Evolutionary conservation across 805 yeast genomes (phyloP).

Genomic region (Schwanniomyces yamadae): DNA sequence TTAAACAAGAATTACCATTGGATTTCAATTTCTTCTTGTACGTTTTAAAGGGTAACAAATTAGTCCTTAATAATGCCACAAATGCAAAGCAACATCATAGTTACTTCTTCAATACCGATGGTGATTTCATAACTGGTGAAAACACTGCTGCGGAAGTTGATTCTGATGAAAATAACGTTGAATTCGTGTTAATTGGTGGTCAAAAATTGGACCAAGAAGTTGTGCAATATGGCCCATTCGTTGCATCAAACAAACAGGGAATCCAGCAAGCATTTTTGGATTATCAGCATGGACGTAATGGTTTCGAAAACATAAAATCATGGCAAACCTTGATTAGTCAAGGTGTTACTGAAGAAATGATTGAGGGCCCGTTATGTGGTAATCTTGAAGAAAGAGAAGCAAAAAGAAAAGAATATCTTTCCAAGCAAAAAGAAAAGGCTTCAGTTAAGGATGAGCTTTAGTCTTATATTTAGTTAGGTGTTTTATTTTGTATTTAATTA

Average conservation of each 20-base stretch:
- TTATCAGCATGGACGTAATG: constrained; percentile 66
- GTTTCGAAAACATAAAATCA: constrained; percentile 63
- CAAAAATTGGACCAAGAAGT: constrained; percentile 68
- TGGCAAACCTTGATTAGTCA: constrained; percentile 54
- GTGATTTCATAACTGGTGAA: constrained; percentile 56
- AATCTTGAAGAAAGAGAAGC: constrained; percentile 28
- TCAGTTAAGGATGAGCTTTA: constrained; percentile 15
- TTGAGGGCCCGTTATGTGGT: constrained; percentile 38
- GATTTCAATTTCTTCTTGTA: constrained; percentile 72
- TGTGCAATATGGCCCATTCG: constrained; percentile 91
- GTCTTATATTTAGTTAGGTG: too few relatives aligned
- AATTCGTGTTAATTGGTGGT: constrained; percentile 77
- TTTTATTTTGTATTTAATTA: too few relatives aligned
- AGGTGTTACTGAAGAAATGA: constrained; percentile 44
- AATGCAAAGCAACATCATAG: constrained; percentile 46
- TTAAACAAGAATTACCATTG: constrained; percentile 56
- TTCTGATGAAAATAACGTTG: constrained; percentile 42
- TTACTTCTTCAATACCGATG: constrained; percentile 68
- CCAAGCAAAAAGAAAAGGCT: neutral
- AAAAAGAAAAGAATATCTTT: constrained; percentile 14
- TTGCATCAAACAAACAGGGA: constrained; percentile 64
- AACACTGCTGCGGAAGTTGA: constrained; percentile 36
- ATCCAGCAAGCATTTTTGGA: constrained; percentile 70
- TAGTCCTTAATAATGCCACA: constrained; percentile 46
- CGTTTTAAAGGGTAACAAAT: constrained; percentile 55